phyloP scores from a whole-genome alignment of 208 protist genomes.

The Leishmania gerbilli region DNA sequence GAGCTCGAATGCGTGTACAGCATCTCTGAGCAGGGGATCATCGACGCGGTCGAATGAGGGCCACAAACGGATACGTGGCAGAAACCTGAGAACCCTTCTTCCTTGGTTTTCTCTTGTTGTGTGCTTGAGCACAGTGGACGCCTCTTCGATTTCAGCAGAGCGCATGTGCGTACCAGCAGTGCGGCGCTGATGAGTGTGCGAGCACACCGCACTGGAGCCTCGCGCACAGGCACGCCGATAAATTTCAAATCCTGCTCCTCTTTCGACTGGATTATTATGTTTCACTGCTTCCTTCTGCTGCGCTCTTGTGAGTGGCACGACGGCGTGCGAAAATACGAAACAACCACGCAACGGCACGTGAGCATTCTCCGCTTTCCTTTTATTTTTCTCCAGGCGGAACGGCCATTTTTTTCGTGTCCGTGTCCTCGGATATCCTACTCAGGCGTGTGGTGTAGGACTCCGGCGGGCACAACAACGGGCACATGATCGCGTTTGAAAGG shows the following conservation, averaged over 20 bases:
- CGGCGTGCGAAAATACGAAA: not conserved
- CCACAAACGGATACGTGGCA: not conserved
- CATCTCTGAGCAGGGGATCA: constrained; percentile 96
- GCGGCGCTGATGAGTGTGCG: not conserved
- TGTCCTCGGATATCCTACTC: too few relatives aligned
- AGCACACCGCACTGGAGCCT: not conserved
- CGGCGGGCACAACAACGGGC: not conserved
- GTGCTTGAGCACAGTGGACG: not conserved
- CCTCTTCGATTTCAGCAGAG: not conserved
- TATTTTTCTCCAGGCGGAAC: too few relatives aligned
- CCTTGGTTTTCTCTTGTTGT: not conserved
- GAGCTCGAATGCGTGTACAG: constrained; percentile 96
- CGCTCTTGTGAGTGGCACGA: not conserved
- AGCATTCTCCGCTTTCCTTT: not conserved
- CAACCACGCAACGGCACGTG: not conserved
- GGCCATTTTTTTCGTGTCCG: not conserved
- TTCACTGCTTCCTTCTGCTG: constrained; percentile 21
- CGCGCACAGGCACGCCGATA: not conserved
- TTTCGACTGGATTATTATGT: constrained; percentile 3
- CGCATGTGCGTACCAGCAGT: not conserved
- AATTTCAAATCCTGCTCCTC: not conserved
- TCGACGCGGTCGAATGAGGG: constrained; percentile 90
- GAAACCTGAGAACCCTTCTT: not conserved
- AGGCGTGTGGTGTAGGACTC: not conserved
- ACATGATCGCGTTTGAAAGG: not conserved